Conservation (phyloP, 1,284 basidiomycete genomes). For the Boletus smithii region DNA sequence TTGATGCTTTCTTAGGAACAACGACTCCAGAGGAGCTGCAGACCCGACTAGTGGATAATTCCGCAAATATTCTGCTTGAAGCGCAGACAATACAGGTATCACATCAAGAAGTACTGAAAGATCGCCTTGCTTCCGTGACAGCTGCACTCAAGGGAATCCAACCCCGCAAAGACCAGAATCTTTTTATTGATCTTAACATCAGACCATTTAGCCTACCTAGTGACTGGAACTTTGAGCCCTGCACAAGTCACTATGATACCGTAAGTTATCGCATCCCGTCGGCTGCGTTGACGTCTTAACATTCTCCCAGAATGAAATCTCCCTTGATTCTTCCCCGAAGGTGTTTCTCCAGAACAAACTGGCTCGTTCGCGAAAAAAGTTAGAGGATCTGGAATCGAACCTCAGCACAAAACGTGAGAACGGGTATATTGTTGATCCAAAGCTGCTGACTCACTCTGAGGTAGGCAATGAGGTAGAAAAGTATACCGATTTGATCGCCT, state of each 20-base stretch:
- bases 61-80: conserved; percentile 51
- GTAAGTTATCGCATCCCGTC: conserved; percentile 37
- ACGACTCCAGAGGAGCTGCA: conserved; percentile 57
- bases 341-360: conserved; percentile 77
- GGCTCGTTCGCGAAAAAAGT: conserved; percentile 52
- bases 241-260: conserved; percentile 68
- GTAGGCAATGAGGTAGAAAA: conserved; percentile 59
- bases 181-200: conserved; percentile 71
- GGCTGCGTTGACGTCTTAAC: neutral
- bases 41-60: conserved; percentile 53
- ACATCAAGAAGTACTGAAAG: conserved; percentile 58
- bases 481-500: conserved; percentile 46
- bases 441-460: conserved; percentile 7
- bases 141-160: conserved; percentile 49
- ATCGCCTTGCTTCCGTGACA: conserved; percentile 45
- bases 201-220: conserved; percentile 59
- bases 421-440: neutral
- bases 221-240: conserved; percentile 77
- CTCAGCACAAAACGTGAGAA: conserved; percentile 60
- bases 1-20: conserved; percentile 5
- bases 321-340: conserved; percentile 63
- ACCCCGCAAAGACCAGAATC: conserved; percentile 56
- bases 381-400: conserved; percentile 55
- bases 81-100: conserved; percentile 54
- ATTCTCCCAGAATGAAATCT: conserved; percentile 54